These are phyloP conservation scores for Aspergillus udagawae DNA, from an alignment of 2,329 filamentous ascomycete species.

Conservation along the genomic window DNA sequence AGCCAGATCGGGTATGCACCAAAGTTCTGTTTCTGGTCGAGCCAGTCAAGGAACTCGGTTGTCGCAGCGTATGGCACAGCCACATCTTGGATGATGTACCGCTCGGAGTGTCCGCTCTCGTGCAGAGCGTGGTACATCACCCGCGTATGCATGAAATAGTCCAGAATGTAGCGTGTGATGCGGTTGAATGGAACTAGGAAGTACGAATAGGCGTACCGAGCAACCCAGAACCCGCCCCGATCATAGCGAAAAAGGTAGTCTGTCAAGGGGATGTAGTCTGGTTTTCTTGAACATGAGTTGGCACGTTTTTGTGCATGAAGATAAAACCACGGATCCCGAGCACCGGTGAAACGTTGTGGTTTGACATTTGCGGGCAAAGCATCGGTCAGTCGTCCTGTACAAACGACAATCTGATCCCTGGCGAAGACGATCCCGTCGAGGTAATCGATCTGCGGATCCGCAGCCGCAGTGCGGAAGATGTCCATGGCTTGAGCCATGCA, in stretches of 20 bases:
- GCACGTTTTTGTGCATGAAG: slow-evolving; percentile 49
- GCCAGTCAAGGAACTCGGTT: slow-evolving; percentile 46
- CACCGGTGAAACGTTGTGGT: slow-evolving; percentile 51
- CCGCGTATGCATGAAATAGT: slow-evolving; percentile 56
- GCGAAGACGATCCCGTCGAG: slow-evolving; percentile 67
- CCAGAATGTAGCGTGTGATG: slow-evolving; percentile 53
- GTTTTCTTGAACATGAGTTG: slow-evolving; percentile 54
- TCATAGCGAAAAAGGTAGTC: slow-evolving; percentile 49
- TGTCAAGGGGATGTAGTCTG: slow-evolving; percentile 48
- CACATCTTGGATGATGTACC: slow-evolving; percentile 59
- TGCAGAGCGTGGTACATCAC: slow-evolving; percentile 59
- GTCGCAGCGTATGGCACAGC: slow-evolving; percentile 51
- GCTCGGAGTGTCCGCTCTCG: slow-evolving; percentile 48
- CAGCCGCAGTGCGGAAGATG: slow-evolving; percentile 46
- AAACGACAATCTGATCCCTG: slow-evolving; percentile 53
- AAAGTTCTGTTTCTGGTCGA: slow-evolving; percentile 38
- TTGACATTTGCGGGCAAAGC: slow-evolving; percentile 30
- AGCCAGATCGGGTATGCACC: slow-evolving; percentile 57
- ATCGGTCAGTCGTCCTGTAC: slow-evolving; percentile 57
- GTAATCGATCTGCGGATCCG: slow-evolving; percentile 52
- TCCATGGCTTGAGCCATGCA: slow-evolving; percentile 47
- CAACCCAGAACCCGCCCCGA: slow-evolving; percentile 62
- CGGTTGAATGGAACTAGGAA: slow-evolving; percentile 57
- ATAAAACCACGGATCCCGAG: slow-evolving; percentile 69
- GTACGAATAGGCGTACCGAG: slow-evolving; percentile 56